A percentile compares a stretch with the other conserved stretches of the same genome.
phyloP scores from a whole-genome alignment of 208 protist genomes.

The Naegleria gruberi region DNA sequence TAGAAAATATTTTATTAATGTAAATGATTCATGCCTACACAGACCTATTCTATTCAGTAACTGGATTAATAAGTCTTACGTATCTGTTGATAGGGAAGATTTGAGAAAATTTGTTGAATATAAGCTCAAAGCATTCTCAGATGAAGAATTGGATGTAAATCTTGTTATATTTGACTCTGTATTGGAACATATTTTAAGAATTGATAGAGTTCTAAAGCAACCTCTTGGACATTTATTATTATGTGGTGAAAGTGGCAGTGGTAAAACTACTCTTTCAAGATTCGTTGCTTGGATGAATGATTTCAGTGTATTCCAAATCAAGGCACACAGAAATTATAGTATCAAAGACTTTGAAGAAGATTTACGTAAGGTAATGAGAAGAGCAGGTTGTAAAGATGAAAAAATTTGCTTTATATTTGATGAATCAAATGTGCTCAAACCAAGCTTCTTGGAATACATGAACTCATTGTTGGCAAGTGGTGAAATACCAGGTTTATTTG shows the following conservation, averaged over 20 bases:
- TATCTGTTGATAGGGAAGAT: slow-evolving; percentile 64
- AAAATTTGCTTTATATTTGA: slow-evolving; percentile 99
- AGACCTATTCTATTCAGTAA: slow-evolving; percentile 91
- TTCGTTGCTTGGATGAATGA: slow-evolving; percentile 97
- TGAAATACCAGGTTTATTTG: slow-evolving; percentile 95
- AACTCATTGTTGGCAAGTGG: slow-evolving; percentile 97
- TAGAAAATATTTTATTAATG: slow-evolving; percentile 64
- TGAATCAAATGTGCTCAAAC: slow-evolving; percentile 95
- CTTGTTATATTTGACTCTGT: slow-evolving; percentile 96
- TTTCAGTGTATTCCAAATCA: slow-evolving; percentile 90
- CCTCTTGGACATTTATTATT: slow-evolving; percentile 93
- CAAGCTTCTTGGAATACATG: slow-evolving; percentile 98
- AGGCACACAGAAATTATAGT: slow-evolving; percentile 89
- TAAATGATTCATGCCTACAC: slow-evolving; percentile 51
- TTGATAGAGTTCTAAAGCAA: slow-evolving; percentile 95
- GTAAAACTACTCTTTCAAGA: slow-evolving; percentile 93
- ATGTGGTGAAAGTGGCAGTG: slow-evolving; percentile 89
- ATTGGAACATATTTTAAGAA: slow-evolving; percentile 95
- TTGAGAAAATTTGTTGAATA: slow-evolving; percentile 79
- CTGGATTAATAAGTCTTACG: slow-evolving; percentile 81
- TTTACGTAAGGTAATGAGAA: slow-evolving; percentile 84
- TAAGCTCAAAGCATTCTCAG: slow-evolving; percentile 80
- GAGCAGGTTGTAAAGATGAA: slow-evolving; percentile 88
- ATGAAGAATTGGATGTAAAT: slow-evolving; percentile 93
- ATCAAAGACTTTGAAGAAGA: slow-evolving; percentile 95